A percentile compares a stretch with the other conserved stretches of the same genome.
phyloP scores from a whole-genome alignment of 2,329 filamentous ascomycete genomes.

The Parascedosporium putredinis region DNA sequence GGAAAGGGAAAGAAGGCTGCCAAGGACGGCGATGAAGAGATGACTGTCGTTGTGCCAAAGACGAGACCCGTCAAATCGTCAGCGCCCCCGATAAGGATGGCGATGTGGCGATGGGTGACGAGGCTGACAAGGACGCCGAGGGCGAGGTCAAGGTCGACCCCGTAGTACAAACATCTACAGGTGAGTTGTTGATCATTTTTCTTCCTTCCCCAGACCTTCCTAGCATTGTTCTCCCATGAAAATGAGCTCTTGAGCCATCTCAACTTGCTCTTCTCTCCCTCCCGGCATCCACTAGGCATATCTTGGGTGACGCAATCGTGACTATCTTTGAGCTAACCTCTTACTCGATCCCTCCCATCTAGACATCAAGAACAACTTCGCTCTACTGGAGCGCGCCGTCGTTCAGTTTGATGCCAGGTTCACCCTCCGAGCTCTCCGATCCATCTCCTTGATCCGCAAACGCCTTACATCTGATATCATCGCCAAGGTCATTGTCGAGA shows the following conservation, averaged over 20 bases:
- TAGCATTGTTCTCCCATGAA: too few relatives aligned
- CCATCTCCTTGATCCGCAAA: slow-evolving; percentile 93
- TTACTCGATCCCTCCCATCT: slow-evolving; percentile 5
- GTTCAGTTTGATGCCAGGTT: slow-evolving; percentile 90
- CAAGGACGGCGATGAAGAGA: slow-evolving; percentile 65
- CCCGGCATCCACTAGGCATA: too few relatives aligned
- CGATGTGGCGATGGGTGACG: slow-evolving; percentile 60
- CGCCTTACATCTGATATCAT: slow-evolving; percentile 74
- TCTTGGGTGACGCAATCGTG: neutral
- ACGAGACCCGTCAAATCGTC: slow-evolving; percentile 49
- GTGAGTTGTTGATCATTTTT: slow-evolving; percentile 31
- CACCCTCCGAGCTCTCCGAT: slow-evolving; percentile 84
- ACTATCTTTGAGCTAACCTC: slow-evolving; percentile 13
- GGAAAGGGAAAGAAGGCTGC: slow-evolving; percentile 51
- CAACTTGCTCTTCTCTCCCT: neutral
- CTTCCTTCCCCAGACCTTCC: neutral
- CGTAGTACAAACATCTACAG: slow-evolving; percentile 26
- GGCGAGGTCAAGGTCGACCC: slow-evolving; percentile 49
- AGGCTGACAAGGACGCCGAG: slow-evolving; percentile 37
- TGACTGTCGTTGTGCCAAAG: slow-evolving; percentile 65
- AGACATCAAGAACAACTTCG: slow-evolving; percentile 96
- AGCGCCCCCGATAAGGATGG: slow-evolving; percentile 52
- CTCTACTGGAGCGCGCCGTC: slow-evolving; percentile 83
- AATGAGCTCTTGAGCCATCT: too few relatives aligned
- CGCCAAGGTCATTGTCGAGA: slow-evolving; percentile 69